Evolutionary conservation across 2,329 filamentous ascomycete species (phyloP), one percentile per base, ranked within the genome.

Genomic region (Aspergillus eucalypticola): DNA sequence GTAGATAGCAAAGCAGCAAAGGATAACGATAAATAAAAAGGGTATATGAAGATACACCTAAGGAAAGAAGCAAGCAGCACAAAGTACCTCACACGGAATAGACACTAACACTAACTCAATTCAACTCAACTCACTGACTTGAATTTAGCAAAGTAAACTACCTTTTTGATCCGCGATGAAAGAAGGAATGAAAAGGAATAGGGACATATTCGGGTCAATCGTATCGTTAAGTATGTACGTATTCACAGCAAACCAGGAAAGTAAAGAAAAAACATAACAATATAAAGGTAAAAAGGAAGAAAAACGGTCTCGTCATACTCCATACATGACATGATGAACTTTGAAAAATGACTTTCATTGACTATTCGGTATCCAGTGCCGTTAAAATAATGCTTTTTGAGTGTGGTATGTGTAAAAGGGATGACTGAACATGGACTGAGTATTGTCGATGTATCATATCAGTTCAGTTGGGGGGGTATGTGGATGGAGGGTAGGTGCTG

Each of bases 1-100:
- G 32, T 11, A 35, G 11, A 13, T 35, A 35, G 32, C 32, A 42
- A n/a, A 35, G 32, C 32, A 42, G 39, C 8, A 42, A 42, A 10
- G 15, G 19, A 49, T 25, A 21, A 49, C 3, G 27, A n/a, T n/a
- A n/a, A 29, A 29, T 29, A 27, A 23, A 49, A 49, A 49, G 44
- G 44, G 44, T 49, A 49, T 49, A 49, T 49, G 17, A 49, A 49
- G 44, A 49, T 49, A 49, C 32, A 35, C 44, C 44, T 49, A 17
- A 49, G 11, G 32, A 13, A 27, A 49, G 44, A 3, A 49, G 27
- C 7, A 25, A 27, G 7, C 25, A 27, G 32, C 32, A 35, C 32
- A 6, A 35, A 35, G 5, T 5, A 35, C 32, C 32, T 15, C 32
- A 35, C 32, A 35, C 32, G 13, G 32, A 15, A 23, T 6, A 21